Evolutionary conservation across 2,329 filamentous ascomycete species (phyloP).

Genomic region (Zymoseptoria brevis): DNA sequence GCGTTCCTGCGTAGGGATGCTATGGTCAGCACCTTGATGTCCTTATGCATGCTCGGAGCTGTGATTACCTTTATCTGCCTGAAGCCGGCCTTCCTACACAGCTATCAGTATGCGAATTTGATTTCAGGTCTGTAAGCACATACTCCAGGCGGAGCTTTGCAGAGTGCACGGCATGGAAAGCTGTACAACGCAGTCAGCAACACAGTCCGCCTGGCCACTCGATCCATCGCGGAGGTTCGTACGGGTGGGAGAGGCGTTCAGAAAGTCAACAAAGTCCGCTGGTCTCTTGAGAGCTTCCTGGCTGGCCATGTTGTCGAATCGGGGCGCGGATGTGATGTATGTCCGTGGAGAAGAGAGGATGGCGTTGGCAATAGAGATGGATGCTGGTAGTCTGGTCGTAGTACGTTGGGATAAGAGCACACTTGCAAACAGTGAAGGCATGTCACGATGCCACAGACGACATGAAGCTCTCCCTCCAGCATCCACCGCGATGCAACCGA

Average conservation of each 20-base stretch:
- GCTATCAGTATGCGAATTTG: background rate
- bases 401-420: background rate
- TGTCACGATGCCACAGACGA: background rate
- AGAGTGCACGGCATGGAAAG: slow-evolving; percentile 86
- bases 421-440: background rate
- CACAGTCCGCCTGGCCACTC: background rate
- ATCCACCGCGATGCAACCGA: background rate
- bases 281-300: slow-evolving; percentile 45
- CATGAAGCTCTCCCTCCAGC: background rate
- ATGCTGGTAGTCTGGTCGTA: background rate
- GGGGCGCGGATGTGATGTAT: background rate
- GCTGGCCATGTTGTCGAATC: slow-evolving; percentile 23
- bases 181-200: slow-evolving; percentile 39
- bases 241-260: slow-evolving; percentile 93
- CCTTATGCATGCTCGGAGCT: background rate
- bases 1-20: slow-evolving; percentile 52
- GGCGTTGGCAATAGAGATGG: background rate
- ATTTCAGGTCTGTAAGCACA: background rate
- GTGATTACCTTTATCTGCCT: slow-evolving; percentile 63
- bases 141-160: slow-evolving; percentile 63
- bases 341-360: background rate
- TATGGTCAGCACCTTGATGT: slow-evolving; percentile 1
- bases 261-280: slow-evolving; percentile 82
- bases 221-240: slow-evolving; percentile 30
- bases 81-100: slow-evolving; percentile 62